Percentiles rank a stretch among this genome's conserved stretches.
These are phyloP conservation scores for Venturia carpophila DNA, from an alignment of 2,329 filamentous ascomycete genomes.

Conservation along the genomic window DNA sequence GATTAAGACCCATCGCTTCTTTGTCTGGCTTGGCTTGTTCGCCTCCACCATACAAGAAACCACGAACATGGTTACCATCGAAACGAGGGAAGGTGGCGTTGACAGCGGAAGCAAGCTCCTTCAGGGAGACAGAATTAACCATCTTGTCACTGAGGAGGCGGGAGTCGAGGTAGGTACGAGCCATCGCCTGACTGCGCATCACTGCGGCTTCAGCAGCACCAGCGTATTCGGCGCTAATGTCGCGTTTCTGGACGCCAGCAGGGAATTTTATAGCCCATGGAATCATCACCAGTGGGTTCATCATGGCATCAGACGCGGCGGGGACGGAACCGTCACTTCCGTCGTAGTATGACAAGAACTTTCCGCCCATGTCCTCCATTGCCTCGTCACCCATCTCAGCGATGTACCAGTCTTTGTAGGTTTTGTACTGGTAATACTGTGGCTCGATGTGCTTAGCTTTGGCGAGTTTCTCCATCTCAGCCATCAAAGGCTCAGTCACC, in stretches of 20 bases:
- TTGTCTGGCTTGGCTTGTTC: constrained; percentile 14
- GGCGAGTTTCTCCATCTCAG: constrained; percentile 17
- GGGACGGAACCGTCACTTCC: constrained; percentile 16
- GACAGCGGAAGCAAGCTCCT: constrained; percentile 10
- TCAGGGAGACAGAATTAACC: constrained; percentile 11
- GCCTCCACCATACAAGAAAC: constrained; percentile 19
- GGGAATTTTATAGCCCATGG: constrained; percentile 15
- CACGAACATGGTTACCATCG: constrained; percentile 16
- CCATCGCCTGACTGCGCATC: constrained; percentile 13
- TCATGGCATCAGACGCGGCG: constrained; percentile 13
- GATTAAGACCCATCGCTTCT: constrained; percentile 13
- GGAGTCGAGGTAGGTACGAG: constrained; percentile 19
- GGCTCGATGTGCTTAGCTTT: constrained; percentile 7
- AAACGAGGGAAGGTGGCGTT: constrained; percentile 13
- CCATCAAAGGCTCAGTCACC: constrained; percentile 12
- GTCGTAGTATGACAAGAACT: constrained; percentile 18
- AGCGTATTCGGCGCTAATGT: neutral
- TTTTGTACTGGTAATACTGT: constrained; percentile 18
- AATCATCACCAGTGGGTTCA: constrained; percentile 16
- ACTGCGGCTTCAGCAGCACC: neutral
- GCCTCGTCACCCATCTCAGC: constrained; percentile 17
- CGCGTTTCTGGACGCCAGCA: constrained; percentile 4
- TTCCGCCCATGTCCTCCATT: constrained; percentile 18
- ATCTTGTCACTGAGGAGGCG: constrained; percentile 17
- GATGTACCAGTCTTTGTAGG: constrained; percentile 18